A percentile compares a stretch with the other conserved stretches of the same genome.
Conservation (phyloP, 2,329 filamentous ascomycete genomes). For the Phyllosticta paracitricarpa region DNA sequence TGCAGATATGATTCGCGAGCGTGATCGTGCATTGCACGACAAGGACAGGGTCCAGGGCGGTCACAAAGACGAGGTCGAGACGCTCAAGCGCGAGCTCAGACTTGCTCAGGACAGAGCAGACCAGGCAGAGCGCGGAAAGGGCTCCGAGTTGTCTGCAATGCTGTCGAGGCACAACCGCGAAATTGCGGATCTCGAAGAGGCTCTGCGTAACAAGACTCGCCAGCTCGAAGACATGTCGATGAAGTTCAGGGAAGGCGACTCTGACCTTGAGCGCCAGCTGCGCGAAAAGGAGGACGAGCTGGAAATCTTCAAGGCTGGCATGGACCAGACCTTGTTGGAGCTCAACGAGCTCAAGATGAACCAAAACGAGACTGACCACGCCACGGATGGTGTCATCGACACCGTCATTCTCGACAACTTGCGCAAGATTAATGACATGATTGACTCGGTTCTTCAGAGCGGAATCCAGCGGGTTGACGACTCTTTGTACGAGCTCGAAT, state of each 20-base stretch:
- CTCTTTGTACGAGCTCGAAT: conserved; percentile 92
- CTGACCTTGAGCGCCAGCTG: conserved; percentile 74
- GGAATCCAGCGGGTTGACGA: conserved; percentile 93
- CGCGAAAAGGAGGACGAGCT: conserved; percentile 96
- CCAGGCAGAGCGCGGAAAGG: conserved; percentile 85
- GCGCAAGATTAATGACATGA: conserved; percentile 91
- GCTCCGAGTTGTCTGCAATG: conserved; percentile 89
- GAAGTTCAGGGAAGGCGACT: conserved; percentile 68
- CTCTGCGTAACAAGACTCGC: conserved; percentile 74
- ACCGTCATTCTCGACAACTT: conserved; percentile 77
- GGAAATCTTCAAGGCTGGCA: conserved; percentile 93
- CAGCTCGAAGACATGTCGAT: conserved; percentile 74
- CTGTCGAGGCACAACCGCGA: conserved; percentile 93
- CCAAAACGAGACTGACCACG: conserved; percentile 58
- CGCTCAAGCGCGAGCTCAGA: conserved; percentile 84
- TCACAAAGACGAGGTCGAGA: conserved; percentile 89
- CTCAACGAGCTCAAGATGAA: conserved; percentile 70
- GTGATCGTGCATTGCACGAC: conserved; percentile 86
- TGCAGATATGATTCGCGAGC: conserved; percentile 95
- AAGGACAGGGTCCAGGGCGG: conserved; percentile 78
- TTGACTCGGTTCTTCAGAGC: conserved; percentile 89
- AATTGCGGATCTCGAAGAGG: conserved; percentile 92
- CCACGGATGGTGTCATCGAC: conserved; percentile 83
- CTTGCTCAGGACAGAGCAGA: conserved; percentile 87
- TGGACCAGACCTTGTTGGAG: conserved; percentile 92